Evolutionary conservation across 306 rosid genomes (phyloP).

Genomic region (Quercus engelmannii): DNA sequence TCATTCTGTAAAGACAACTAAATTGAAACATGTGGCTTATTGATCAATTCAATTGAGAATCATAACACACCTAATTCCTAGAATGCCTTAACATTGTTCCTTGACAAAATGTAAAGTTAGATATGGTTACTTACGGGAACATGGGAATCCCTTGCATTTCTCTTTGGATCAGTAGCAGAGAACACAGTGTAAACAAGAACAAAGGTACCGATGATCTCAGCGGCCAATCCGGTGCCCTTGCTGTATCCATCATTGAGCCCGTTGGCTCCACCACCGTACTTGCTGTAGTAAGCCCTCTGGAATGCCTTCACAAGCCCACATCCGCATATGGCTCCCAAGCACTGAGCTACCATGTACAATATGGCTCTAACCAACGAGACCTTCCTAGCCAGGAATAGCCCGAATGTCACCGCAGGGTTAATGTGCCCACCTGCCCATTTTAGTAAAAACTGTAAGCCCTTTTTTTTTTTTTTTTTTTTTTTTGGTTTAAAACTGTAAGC

Average conservation of each 20-base stretch:
- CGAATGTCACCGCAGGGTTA: slow-evolving; percentile 53
- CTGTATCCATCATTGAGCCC: slow-evolving; percentile 23
- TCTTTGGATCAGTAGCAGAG: slow-evolving; percentile 50
- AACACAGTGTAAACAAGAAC: slow-evolving; percentile 52
- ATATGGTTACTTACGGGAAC: slow-evolving; percentile 31
- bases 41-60: too few relatives aligned
- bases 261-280: slow-evolving; percentile 47
- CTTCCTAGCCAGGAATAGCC: slow-evolving; percentile 39
- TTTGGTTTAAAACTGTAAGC: not conserved
- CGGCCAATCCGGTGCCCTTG: slow-evolving; percentile 40
- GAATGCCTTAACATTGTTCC: too few relatives aligned
- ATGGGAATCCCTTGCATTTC: slow-evolving; percentile 42
- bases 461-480: too few relatives aligned
- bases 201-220: slow-evolving; percentile 48
- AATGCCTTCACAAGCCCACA: slow-evolving; percentile 41
- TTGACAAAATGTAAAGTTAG: not conserved
- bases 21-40: too few relatives aligned
- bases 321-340: slow-evolving; percentile 46
- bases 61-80: too few relatives aligned
- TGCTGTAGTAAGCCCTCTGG: slow-evolving; percentile 22
- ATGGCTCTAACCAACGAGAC: slow-evolving; percentile 38
- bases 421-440: slow-evolving; percentile 40
- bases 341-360: slow-evolving; percentile 42
- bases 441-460: not conserved
- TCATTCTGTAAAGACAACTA: too few relatives aligned